Percentiles rank a stretch among this genome's conserved stretches.
phyloP scores from a whole-genome alignment of 2,329 filamentous ascomycete species.

The Aspergillus alliaceus region DNA sequence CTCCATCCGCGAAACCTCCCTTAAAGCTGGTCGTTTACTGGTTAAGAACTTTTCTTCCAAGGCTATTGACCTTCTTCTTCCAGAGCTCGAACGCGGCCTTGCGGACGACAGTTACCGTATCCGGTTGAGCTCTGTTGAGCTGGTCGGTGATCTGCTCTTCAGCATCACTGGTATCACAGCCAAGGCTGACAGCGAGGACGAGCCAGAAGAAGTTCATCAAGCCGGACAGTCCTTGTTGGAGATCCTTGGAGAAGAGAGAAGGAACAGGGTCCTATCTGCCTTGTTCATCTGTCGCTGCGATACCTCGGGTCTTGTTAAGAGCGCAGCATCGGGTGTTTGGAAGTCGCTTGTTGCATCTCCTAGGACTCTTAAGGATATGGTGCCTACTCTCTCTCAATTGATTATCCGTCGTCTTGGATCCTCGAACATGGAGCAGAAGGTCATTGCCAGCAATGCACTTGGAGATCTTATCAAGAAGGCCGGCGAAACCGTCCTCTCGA shows the following conservation, averaged over 20 bases:
- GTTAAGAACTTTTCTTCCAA: slow-evolving; percentile 98
- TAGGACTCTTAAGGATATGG: slow-evolving; percentile 88
- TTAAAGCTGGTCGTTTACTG: slow-evolving; percentile 86
- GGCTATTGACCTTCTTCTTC: slow-evolving; percentile 88
- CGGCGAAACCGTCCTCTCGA: slow-evolving; percentile 87
- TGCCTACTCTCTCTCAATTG: slow-evolving; percentile 90
- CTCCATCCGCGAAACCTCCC: slow-evolving; percentile 92
- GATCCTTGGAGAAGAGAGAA: slow-evolving; percentile 90
- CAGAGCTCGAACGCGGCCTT: slow-evolving; percentile 91
- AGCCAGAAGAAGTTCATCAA: slow-evolving; percentile 74
- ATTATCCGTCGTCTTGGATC: slow-evolving; percentile 92
- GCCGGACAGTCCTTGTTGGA: slow-evolving; percentile 92
- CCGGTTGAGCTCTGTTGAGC: slow-evolving; percentile 94
- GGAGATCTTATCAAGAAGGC: slow-evolving; percentile 97
- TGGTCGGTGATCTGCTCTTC: slow-evolving; percentile 95
- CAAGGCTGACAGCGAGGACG: slow-evolving; percentile 75
- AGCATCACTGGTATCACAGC: slow-evolving; percentile 93
- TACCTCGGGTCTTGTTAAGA: slow-evolving; percentile 86
- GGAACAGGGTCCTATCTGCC: slow-evolving; percentile 95
- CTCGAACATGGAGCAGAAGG: slow-evolving; percentile 97
- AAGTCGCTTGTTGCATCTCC: slow-evolving; percentile 94
- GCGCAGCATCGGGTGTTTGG: slow-evolving; percentile 90
- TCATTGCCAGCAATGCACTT: slow-evolving; percentile 95
- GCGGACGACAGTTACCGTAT: slow-evolving; percentile 98
- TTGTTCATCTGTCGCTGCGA: slow-evolving; percentile 97